Evolutionary conservation across 108 stramenopile species (phyloP).

Genomic region (Nitzschia inconspicua): DNA sequence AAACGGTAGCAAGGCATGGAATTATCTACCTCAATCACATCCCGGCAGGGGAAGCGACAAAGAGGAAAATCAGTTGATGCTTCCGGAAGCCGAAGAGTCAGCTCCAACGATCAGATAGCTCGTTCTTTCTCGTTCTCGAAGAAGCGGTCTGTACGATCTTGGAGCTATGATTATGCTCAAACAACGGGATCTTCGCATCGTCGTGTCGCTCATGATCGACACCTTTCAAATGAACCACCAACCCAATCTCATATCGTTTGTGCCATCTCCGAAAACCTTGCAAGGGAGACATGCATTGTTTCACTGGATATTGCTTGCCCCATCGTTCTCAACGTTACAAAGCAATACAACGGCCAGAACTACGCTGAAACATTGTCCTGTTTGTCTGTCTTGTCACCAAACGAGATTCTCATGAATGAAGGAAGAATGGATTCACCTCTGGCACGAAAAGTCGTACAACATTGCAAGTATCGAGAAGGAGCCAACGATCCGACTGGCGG

Average conservation of each 20-base stretch:
- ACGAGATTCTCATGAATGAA: conserved; percentile 87
- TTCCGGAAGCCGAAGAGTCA: too few species aligned
- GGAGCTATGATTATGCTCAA: too few species aligned
- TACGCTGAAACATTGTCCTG: conserved; percentile 81
- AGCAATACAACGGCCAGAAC: conserved; percentile 83
- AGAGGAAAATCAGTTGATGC: too few species aligned
- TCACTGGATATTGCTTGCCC: conserved; percentile 75
- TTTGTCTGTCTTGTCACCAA: conserved; percentile 63
- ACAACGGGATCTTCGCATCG: too few species aligned
- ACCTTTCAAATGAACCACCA: too few species aligned
- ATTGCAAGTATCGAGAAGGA: conserved; percentile 22
- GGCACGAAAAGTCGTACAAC: conserved; percentile 56
- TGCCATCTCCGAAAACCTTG: conserved; percentile 84
- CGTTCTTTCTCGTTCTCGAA: too few species aligned
- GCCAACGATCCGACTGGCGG: not conserved
- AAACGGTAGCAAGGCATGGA: too few species aligned
- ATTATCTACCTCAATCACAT: too few species aligned
- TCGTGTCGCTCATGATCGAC: too few species aligned
- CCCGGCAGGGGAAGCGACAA: too few species aligned
- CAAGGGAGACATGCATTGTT: conserved; percentile 83
- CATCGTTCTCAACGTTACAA: conserved; percentile 60
- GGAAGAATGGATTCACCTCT: conserved; percentile 70
- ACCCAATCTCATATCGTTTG: conserved; percentile 64
- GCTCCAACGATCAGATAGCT: too few species aligned
- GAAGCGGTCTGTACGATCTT: too few species aligned